Evolutionary conservation across 2,329 filamentous ascomycete genomes (phyloP).

Genomic region (Thelonectria olida): DNA sequence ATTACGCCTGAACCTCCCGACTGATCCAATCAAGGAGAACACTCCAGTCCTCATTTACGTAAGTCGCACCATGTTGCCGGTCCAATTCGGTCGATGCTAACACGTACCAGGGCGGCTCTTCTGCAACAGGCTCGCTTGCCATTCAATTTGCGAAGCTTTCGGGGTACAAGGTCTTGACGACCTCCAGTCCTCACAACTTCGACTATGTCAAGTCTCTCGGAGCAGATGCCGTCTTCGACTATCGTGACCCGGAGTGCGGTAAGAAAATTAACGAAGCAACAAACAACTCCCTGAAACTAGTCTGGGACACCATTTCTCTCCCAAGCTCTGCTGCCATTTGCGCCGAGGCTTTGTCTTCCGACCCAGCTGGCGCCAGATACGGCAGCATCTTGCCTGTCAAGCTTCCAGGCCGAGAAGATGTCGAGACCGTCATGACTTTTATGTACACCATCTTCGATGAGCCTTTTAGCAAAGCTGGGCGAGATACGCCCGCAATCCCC

Average conservation of each 20-base stretch:
- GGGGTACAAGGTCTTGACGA: constrained; percentile 1
- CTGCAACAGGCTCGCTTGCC: background rate
- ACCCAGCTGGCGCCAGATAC: constrained; percentile 29
- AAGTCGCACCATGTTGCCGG: background rate
- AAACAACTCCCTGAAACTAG: constrained; percentile 36
- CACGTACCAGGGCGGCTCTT: background rate
- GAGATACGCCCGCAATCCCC: constrained; percentile 23
- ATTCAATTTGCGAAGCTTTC: constrained; percentile 1
- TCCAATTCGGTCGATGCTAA: background rate
- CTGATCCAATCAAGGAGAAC: background rate
- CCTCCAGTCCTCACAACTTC: constrained; percentile 43
- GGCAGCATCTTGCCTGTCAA: background rate
- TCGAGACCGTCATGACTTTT: constrained; percentile 25
- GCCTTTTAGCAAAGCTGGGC: constrained; percentile 29
- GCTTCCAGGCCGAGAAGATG: background rate
- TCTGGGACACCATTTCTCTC: constrained; percentile 42
- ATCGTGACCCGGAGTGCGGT: constrained; percentile 39
- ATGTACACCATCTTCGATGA: constrained; percentile 51
- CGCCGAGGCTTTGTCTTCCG: background rate
- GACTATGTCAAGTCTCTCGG: constrained; percentile 52
- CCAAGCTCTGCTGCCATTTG: background rate
- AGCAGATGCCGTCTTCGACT: constrained; percentile 54
- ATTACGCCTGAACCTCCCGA: background rate
- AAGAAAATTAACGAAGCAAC: constrained; percentile 35
- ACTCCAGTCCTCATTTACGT: background rate